Conservation (phyloP, 2,329 filamentous ascomycete species). For the Pleomassaria siparia region DNA sequence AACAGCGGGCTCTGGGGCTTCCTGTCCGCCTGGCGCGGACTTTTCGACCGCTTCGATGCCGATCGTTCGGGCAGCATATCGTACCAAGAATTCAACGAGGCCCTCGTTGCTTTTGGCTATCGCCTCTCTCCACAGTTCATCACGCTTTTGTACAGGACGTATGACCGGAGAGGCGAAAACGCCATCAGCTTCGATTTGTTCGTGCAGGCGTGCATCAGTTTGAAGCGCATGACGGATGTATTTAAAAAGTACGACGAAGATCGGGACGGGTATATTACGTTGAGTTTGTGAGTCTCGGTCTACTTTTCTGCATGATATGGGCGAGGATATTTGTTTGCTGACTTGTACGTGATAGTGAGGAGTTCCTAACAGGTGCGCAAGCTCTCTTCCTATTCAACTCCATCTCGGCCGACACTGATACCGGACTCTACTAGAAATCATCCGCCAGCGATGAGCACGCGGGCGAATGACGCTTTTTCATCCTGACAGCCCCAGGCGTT, state of each 20-base stretch:
- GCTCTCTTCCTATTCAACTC: constrained; percentile 57
- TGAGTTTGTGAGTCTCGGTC: constrained; percentile 54
- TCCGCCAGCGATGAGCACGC: constrained; percentile 38
- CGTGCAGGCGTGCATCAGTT: constrained; percentile 92
- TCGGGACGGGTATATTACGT: constrained; percentile 77
- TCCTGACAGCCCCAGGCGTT: background rate
- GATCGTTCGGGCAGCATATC: constrained; percentile 87
- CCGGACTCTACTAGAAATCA: constrained; percentile 53
- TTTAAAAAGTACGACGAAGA: constrained; percentile 99
- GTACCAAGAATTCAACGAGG: constrained; percentile 83
- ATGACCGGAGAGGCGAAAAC: constrained; percentile 62
- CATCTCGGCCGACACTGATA: constrained; percentile 54
- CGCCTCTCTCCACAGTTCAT: constrained; percentile 83
- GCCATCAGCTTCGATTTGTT: constrained; percentile 79
- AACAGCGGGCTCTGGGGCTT: constrained; percentile 84
- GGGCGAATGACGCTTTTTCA: background rate
- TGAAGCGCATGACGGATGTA: constrained; percentile 98
- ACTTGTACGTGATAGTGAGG: constrained; percentile 43
- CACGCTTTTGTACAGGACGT: constrained; percentile 80
- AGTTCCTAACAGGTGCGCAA: constrained; percentile 59
- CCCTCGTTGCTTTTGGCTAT: constrained; percentile 89
- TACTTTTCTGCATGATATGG: background rate
- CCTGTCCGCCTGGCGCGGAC: constrained; percentile 85
- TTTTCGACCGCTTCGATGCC: constrained; percentile 93
- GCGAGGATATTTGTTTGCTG: constrained; percentile 5